Evolutionary conservation across 1,284 basidiomycete genomes (phyloP).

Genomic region (Marasmius oreades): DNA sequence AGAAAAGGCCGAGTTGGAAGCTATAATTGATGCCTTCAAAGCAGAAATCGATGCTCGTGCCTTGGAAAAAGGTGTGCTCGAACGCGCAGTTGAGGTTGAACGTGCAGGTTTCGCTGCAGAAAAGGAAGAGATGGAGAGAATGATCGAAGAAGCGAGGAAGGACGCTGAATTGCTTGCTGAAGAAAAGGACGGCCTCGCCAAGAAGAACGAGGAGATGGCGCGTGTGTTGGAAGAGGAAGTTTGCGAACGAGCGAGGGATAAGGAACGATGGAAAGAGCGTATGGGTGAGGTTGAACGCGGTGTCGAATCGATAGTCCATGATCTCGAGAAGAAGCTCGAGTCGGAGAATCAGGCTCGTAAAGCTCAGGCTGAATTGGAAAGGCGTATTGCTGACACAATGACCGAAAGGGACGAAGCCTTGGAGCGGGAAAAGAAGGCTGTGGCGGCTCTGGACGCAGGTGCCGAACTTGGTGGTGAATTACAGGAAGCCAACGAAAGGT

Average conservation of each 20-base stretch:
- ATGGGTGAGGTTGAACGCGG: constrained; percentile 69
- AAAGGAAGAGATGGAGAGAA: constrained; percentile 21
- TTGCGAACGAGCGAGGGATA: constrained; percentile 55
- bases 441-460: constrained; percentile 53
- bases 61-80: constrained; percentile 12
- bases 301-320: constrained; percentile 60
- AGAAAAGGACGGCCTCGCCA: constrained; percentile 43
- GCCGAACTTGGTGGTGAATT: constrained; percentile 64
- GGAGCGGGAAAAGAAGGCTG: constrained; percentile 58
- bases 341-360: constrained; percentile 44
- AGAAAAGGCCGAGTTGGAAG: constrained; percentile 54
- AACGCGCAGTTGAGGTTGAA: constrained; percentile 2
- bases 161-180: constrained; percentile 42
- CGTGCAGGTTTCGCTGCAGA: constrained; percentile 2
- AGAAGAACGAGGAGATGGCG: constrained; percentile 37
- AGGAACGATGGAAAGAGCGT: constrained; percentile 61
- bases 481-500: constrained; percentile 57
- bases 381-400: constrained; percentile 37
- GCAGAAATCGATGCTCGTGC: constrained; percentile 29
- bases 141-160: constrained; percentile 36
- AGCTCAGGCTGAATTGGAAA: constrained; percentile 44
- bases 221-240: constrained; percentile 47
- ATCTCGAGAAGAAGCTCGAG: constrained; percentile 54
- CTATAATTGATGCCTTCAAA: constrained; percentile 38
- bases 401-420: constrained; percentile 52